These are phyloP conservation scores for Bipolaris gigantea DNA, from an alignment of 2,329 filamentous ascomycete genomes.

Conservation along the genomic window DNA sequence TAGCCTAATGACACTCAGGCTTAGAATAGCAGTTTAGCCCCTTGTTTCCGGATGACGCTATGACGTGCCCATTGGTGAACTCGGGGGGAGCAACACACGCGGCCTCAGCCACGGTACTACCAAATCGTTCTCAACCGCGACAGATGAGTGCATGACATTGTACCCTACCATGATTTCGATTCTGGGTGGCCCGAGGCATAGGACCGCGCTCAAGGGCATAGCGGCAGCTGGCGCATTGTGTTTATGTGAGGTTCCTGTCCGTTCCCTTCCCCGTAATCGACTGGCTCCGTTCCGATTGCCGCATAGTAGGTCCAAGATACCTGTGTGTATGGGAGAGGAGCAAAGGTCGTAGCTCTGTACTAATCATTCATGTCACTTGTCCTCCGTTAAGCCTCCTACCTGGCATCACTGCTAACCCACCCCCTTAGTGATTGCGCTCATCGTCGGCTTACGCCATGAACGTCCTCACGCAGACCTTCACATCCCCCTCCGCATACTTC, in stretches of 20 bases:
- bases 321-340: neutral
- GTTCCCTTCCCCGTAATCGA: neutral
- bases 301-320: neutral
- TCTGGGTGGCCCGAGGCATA: constrained; percentile 6
- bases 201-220: constrained; percentile 1
- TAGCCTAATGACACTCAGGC: neutral
- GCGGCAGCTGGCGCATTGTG: constrained; percentile 2
- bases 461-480: constrained; percentile 3
- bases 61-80: constrained; percentile 5
- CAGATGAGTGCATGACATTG: neutral
- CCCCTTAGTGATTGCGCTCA: constrained; percentile 10
- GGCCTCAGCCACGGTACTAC: neutral
- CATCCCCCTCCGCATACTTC: constrained; percentile 26
- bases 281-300: neutral
- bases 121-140: neutral
- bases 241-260: constrained; percentile 8
- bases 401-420: constrained; percentile 1
- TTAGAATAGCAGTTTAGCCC: constrained; percentile 6
- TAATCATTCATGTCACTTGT: neutral
- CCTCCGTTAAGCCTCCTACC: neutral
- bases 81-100: neutral
- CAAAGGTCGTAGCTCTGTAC: neutral
- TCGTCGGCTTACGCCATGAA: constrained; percentile 4
- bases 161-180: constrained; percentile 2
- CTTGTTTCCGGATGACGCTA: constrained; percentile 7